Conservation (phyloP, 257 asterid species). For the Orobanche coerulescens region DNA sequence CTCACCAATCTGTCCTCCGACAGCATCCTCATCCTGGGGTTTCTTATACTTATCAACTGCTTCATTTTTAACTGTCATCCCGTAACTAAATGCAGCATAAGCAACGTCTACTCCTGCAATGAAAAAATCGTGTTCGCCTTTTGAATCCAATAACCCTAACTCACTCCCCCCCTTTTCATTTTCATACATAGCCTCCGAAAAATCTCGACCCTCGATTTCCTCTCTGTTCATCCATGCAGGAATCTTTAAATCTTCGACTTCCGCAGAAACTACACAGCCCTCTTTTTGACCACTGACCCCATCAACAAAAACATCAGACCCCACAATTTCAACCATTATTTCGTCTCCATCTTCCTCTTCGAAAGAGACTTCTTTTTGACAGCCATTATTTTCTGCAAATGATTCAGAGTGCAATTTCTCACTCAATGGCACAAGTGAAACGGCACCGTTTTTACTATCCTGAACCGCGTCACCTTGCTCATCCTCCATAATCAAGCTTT, state of each 20-base stretch:
- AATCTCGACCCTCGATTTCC: constrained; percentile 18
- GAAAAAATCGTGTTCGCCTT: background rate
- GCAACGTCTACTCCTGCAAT: no score
- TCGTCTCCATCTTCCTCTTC: constrained; percentile 45
- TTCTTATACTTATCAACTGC: background rate
- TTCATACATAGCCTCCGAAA: constrained; percentile 17
- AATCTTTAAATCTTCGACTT: constrained; percentile 28
- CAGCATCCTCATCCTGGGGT: constrained; percentile 19
- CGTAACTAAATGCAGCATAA: background rate
- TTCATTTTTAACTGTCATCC: background rate
- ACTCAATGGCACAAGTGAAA: constrained; percentile 28
- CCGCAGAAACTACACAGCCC: constrained; percentile 24
- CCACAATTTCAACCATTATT: constrained; percentile 70
- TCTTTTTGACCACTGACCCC: constrained; percentile 39
- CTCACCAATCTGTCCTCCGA: constrained; percentile 5
- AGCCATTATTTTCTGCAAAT: constrained; percentile 22
- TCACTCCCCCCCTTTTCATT: constrained; percentile 12
- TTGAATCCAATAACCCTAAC: background rate
- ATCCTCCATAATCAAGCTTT: constrained; percentile 28
- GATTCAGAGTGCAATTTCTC: constrained; percentile 25
- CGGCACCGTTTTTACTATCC: constrained; percentile 29
- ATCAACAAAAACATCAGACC: constrained; percentile 65
- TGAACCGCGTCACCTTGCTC: constrained; percentile 45
- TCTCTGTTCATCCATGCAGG: constrained; percentile 24
- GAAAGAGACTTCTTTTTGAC: constrained; percentile 27